Conservation (phyloP, 2,329 filamentous ascomycete species). For the Elsinoe ampelina region DNA sequence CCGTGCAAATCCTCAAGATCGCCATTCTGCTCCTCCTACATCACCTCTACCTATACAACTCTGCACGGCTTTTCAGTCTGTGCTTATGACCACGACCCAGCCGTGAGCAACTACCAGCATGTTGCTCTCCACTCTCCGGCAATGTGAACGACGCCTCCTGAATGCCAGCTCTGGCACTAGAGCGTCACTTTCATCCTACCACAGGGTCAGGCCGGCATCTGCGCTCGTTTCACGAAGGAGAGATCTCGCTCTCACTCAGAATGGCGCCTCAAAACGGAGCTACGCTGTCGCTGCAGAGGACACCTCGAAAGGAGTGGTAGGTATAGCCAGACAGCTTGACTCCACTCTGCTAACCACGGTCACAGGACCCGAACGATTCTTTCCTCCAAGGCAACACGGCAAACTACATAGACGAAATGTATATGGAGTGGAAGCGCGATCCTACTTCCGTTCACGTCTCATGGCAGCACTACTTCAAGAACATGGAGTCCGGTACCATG, state of each 20-base stretch:
- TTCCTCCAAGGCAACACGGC: slow-evolving; percentile 95
- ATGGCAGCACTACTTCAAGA: slow-evolving; percentile 99
- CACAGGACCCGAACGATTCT: slow-evolving; percentile 77
- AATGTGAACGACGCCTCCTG: slow-evolving; percentile 56
- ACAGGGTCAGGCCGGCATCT: slow-evolving; percentile 29
- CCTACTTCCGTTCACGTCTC: slow-evolving; percentile 91
- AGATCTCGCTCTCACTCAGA: slow-evolving; percentile 33
- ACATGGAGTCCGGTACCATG: slow-evolving; percentile 98
- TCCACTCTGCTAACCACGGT: slow-evolving; percentile 22
- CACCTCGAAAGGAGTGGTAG: slow-evolving; percentile 53
- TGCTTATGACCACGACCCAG: slow-evolving; percentile 2
- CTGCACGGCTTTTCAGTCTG: not conserved
- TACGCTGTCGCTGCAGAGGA: slow-evolving; percentile 54
- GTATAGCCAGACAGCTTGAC: slow-evolving; percentile 4
- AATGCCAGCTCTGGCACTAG: slow-evolving; percentile 43
- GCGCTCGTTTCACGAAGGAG: slow-evolving; percentile 40
- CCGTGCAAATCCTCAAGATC: not conserved
- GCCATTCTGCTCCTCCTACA: not conserved
- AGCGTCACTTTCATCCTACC: slow-evolving; percentile 35
- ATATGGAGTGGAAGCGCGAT: slow-evolving; percentile 92
- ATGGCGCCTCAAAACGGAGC: slow-evolving; percentile 39
- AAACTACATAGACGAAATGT: slow-evolving; percentile 99
- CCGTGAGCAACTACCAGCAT: slow-evolving; percentile 40
- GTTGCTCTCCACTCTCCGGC: slow-evolving; percentile 61
- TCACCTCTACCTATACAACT: not conserved